Evolutionary conservation across 2,329 filamentous ascomycete genomes (phyloP).

Genomic region (Aspergillus uvarum): DNA sequence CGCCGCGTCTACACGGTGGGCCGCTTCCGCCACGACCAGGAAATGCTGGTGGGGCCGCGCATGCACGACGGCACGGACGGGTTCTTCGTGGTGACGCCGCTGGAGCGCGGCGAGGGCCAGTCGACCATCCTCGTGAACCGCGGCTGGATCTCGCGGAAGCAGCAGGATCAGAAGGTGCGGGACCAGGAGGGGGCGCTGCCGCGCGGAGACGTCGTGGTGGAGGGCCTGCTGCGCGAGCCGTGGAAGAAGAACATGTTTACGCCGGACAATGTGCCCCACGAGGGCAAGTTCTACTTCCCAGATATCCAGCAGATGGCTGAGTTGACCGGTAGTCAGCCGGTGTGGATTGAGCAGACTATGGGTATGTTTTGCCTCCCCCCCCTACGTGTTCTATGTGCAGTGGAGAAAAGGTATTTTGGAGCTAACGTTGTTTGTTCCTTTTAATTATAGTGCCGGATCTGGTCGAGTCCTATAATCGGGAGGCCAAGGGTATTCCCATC

Average conservation of each 20-base stretch:
- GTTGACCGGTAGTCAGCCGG: slow-evolving; percentile 75
- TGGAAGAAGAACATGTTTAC: slow-evolving; percentile 99
- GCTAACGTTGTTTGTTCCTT: neutral
- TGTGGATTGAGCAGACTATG: slow-evolving; percentile 97
- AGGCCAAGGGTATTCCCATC: slow-evolving; percentile 81
- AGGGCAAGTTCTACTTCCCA: slow-evolving; percentile 89
- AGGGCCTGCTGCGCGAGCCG: slow-evolving; percentile 82
- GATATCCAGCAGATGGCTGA: slow-evolving; percentile 90
- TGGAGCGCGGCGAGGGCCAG: slow-evolving; percentile 64
- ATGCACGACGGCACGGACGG: slow-evolving; percentile 87
- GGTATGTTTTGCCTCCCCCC: slow-evolving; percentile 53
- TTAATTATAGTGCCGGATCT: slow-evolving; percentile 67
- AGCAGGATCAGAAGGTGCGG: slow-evolving; percentile 63
- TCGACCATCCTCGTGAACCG: slow-evolving; percentile 82
- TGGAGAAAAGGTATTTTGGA: neutral
- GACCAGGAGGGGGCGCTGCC: slow-evolving; percentile 60
- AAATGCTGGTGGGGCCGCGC: slow-evolving; percentile 93
- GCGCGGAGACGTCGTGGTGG: slow-evolving; percentile 69
- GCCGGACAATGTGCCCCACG: slow-evolving; percentile 80
- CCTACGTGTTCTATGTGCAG: neutral
- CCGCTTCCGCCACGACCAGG: slow-evolving; percentile 76
- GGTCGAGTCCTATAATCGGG: slow-evolving; percentile 71
- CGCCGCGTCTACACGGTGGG: slow-evolving; percentile 76
- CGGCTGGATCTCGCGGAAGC: slow-evolving; percentile 84
- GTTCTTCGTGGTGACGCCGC: slow-evolving; percentile 85